Conservation (phyloP, 495 filamentous ascomycete genomes). For the Hypoxylon crocopeplum region DNA sequence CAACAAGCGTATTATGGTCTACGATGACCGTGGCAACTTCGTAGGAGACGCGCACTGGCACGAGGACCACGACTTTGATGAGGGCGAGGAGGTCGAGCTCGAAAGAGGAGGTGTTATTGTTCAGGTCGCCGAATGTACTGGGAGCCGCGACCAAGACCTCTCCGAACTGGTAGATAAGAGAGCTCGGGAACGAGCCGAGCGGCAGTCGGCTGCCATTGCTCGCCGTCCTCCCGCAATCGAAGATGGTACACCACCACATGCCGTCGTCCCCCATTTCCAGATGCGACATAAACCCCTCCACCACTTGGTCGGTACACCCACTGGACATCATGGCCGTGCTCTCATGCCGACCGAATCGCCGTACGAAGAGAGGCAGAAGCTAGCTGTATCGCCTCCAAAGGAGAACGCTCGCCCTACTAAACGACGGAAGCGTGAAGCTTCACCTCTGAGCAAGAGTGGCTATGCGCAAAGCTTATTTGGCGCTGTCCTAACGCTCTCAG, state of each 20-base stretch:
- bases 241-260: constrained; percentile 5
- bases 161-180: constrained; percentile 74
- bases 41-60: constrained; percentile 87
- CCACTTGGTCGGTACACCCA: constrained; percentile 54
- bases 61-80: constrained; percentile 65
- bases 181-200: constrained; percentile 56
- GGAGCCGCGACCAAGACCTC: constrained; percentile 77
- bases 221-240: constrained; percentile 28
- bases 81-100: constrained; percentile 81
- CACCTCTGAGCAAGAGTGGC: constrained; percentile 53
- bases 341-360: constrained; percentile 54
- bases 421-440: constrained; percentile 44
- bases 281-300: constrained; percentile 53
- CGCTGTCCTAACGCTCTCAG: constrained; percentile 52
- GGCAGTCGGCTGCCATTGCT: constrained; percentile 44
- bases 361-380: constrained; percentile 55
- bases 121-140: constrained; percentile 76
- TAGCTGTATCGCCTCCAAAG: constrained; percentile 16
- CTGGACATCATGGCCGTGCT: constrained; percentile 59
- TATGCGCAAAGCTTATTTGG: constrained; percentile 62
- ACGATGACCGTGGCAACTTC: constrained; percentile 79
- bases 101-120: constrained; percentile 77
- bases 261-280: constrained; percentile 38
- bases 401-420: constrained; percentile 41
- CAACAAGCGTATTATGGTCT: constrained; percentile 91